Percentiles rank a stretch among this genome's conserved stretches.
These are phyloP conservation scores for Mayamaea pseudoterrestris DNA, from an alignment of 108 stramenopile genomes.

Conservation along the genomic window DNA sequence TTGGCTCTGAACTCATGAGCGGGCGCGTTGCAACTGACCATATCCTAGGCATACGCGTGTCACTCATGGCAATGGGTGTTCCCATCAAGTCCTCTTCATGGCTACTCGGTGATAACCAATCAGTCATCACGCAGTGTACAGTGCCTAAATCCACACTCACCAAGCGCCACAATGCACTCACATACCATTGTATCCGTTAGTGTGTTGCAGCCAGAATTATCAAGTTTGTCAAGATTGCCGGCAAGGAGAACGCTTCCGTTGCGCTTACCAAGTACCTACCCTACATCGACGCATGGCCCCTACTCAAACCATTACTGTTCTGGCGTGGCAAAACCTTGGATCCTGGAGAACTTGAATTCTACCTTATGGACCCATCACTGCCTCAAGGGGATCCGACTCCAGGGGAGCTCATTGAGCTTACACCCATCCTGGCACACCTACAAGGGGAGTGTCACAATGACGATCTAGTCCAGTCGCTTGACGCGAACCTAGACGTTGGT, in stretches of 20 bases:
- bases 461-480: too few relatives aligned
- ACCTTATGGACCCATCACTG: too few relatives aligned
- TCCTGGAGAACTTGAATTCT: too few relatives aligned
- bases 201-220: conserved; percentile 4
- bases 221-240: conserved; percentile 2
- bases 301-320: too few relatives aligned
- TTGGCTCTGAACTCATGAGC: conserved; percentile 15
- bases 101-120: conserved; percentile 21
- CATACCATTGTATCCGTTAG: conserved; percentile 7
- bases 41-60: conserved; percentile 19
- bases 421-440: too few relatives aligned
- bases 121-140: conserved; percentile 1
- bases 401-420: too few relatives aligned
- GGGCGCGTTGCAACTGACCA: conserved; percentile 12
- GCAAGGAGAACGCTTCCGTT: conserved; percentile 11
- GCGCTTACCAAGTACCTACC: conserved; percentile 13
- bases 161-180: conserved; percentile 6
- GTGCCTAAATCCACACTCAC: background rate
- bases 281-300: too few relatives aligned
- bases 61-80: conserved; percentile 22
- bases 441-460: too few relatives aligned
- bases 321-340: too few relatives aligned
- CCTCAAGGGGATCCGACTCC: too few relatives aligned
- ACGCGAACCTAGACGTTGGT: too few relatives aligned
- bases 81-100: conserved; percentile 13